phyloP scores from a whole-genome alignment of 768 basidiomycete species.

The Hygrocybe coccinea region DNA sequence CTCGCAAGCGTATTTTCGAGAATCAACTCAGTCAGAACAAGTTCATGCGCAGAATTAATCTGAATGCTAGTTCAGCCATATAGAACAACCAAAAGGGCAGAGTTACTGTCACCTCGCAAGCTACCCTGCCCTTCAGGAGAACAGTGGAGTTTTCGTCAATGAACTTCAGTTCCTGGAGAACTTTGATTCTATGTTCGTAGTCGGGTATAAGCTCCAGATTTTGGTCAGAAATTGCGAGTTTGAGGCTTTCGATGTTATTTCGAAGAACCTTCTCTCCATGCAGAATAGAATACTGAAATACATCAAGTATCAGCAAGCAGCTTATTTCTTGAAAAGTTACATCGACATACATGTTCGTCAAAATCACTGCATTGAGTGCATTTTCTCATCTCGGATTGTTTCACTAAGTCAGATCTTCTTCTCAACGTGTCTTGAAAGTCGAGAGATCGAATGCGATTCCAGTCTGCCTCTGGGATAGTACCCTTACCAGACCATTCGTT shows the following conservation, averaged over 20 bases:
- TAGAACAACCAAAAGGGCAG: neutral
- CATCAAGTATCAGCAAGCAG: conserved; percentile 1
- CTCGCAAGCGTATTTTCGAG: conserved; percentile 88
- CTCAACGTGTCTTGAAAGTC: conserved; percentile 87
- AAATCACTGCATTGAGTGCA: conserved; percentile 68
- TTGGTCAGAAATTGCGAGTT: conserved; percentile 87
- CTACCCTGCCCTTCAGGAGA: conserved; percentile 91
- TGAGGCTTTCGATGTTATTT: conserved; percentile 70
- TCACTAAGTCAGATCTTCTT: conserved; percentile 46
- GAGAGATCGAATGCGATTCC: conserved; percentile 74
- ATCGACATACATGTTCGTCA: conserved; percentile 59
- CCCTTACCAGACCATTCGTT: conserved; percentile 51
- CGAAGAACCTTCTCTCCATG: conserved; percentile 75
- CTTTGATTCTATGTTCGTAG: conserved; percentile 90
- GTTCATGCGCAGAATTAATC: conserved; percentile 99
- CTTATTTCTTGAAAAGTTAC: conserved; percentile 3
- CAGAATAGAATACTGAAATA: conserved; percentile 60
- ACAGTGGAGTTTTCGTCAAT: conserved; percentile 96
- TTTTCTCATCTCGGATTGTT: conserved; percentile 37
- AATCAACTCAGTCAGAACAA: conserved; percentile 93
- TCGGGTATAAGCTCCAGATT: conserved; percentile 95
- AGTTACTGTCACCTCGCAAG: conserved; percentile 86
- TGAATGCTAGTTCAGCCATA: conserved; percentile 28
- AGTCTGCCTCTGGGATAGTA: conserved; percentile 72
- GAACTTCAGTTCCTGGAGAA: conserved; percentile 86